A percentile compares a stretch with the other conserved stretches of the same genome.
Conservation (phyloP, 305 asterid genomes). For the Solanum hybrid region DNA sequence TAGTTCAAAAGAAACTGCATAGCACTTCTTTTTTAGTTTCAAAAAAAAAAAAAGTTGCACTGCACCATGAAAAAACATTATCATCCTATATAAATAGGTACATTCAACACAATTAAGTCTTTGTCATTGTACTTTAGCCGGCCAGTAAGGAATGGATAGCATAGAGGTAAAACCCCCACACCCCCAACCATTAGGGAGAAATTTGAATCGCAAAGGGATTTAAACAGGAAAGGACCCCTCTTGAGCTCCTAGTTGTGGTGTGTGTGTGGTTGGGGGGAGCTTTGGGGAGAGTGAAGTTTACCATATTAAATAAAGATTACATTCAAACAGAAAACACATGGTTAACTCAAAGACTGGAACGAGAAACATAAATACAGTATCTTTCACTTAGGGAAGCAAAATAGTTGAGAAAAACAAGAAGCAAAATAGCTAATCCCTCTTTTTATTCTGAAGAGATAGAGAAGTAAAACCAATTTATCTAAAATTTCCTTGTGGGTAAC, state of each 20-base stretch:
- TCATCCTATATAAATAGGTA: background rate
- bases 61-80: background rate
- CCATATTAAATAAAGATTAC: background rate
- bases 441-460: background rate
- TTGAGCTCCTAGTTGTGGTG: background rate
- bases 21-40: background rate
- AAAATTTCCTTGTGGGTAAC: background rate
- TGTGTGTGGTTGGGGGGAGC: background rate
- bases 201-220: background rate
- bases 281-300: background rate
- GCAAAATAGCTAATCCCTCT: background rate
- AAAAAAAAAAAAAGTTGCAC: background rate
- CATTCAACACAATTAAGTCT: background rate
- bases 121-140: background rate
- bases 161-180: background rate
- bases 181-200: background rate
- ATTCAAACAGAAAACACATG: background rate
- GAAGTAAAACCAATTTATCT: background rate
- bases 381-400: background rate
- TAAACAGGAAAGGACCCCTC: background rate
- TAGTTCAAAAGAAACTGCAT: background rate
- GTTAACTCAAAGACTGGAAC: background rate
- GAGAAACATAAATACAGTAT: background rate
- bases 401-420: background rate
- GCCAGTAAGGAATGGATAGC: background rate